Base-by-base conservation (phyloP, 225 moss, liverwort and hornwort species). In the Thuidium tamariscinum region DNA sequence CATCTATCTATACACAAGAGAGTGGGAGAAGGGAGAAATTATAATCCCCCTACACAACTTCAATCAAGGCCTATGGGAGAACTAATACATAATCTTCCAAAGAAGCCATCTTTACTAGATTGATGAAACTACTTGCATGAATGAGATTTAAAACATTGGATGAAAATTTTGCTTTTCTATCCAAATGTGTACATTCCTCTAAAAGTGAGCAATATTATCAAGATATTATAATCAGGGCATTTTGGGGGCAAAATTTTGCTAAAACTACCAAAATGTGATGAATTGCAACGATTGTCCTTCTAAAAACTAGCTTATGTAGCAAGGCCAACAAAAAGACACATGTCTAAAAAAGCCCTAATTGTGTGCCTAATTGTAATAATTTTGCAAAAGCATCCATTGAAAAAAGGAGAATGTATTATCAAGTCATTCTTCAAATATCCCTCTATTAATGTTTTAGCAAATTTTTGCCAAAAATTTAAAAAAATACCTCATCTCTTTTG, bases 1-100 rank as follows among this genome's bases (percentile, higher is more conserved):
- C 26, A 41, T 72, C 26, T 44, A 27, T 41, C 4, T 0, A 68
- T 4, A 41, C 0, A 1, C 4, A 0, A 13, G 1, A 14, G 2
- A 41, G 1, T 23, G 2, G 4, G 2, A 39, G 4, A 25, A 25
- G 2, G 68, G 8, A 26, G 2, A 5, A 29, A 17, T 44, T 71
- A 5, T 10, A 16, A 42, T 3, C 3, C 7, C 2, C 7, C 26
- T 8, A 44, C 16, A 1, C 42, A 26, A 71, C 32, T 3, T 73
- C 0, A 0, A 73, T 46, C 2, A 30, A 48, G 30, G 72, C 10
- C 0, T 0, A 0, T 10, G 32, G 5, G 21, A 34, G 12, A 34
- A 74, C 21, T 21, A 49, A 32, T 49, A 49, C 0, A 0, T 13
- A 13, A 49, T 8, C 8, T 2, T 48, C 4, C 1, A 0, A 0